These are phyloP conservation scores for Penicillium oxalicum DNA, from an alignment of 2,329 filamentous ascomycete genomes.

Conservation along the genomic window DNA sequence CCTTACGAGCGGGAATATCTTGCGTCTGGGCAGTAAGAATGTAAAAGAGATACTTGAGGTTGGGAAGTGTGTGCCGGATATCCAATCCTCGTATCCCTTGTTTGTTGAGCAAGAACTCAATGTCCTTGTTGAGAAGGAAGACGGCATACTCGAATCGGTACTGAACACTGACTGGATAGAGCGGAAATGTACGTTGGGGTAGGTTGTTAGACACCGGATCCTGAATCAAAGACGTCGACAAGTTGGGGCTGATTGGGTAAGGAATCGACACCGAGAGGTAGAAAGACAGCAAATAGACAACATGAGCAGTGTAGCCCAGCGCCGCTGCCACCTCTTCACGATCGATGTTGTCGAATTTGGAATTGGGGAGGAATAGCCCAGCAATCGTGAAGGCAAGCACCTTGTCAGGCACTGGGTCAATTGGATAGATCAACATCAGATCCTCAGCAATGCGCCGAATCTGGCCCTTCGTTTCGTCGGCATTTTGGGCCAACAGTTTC, in stretches of 20 bases:
- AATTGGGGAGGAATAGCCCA: slow-evolving; percentile 71
- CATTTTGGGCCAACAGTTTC: slow-evolving; percentile 49
- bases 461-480: slow-evolving; percentile 71
- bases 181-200: slow-evolving; percentile 66
- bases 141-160: slow-evolving; percentile 95
- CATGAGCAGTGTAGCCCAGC: slow-evolving; percentile 70
- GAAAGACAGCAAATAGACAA: slow-evolving; percentile 70
- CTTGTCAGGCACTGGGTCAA: slow-evolving; percentile 59
- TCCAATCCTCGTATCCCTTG: slow-evolving; percentile 78
- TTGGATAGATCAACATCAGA: slow-evolving; percentile 70
- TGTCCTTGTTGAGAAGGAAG: slow-evolving; percentile 93
- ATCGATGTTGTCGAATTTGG: slow-evolving; percentile 61
- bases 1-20: slow-evolving; percentile 52
- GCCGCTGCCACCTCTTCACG: slow-evolving; percentile 71
- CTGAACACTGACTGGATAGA: slow-evolving; percentile 68
- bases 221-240: slow-evolving; percentile 67
- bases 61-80: slow-evolving; percentile 84
- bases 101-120: slow-evolving; percentile 62
- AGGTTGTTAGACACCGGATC: slow-evolving; percentile 60
- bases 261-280: slow-evolving; percentile 75
- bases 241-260: slow-evolving; percentile 68
- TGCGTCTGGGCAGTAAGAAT: slow-evolving; percentile 75
- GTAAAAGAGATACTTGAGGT: slow-evolving; percentile 87
- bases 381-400: slow-evolving; percentile 80
- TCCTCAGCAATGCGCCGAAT: slow-evolving; percentile 83